Evolutionary conservation across 2,329 filamentous ascomycete species (phyloP).

Genomic region (Sarocladiaceae sp.): DNA sequence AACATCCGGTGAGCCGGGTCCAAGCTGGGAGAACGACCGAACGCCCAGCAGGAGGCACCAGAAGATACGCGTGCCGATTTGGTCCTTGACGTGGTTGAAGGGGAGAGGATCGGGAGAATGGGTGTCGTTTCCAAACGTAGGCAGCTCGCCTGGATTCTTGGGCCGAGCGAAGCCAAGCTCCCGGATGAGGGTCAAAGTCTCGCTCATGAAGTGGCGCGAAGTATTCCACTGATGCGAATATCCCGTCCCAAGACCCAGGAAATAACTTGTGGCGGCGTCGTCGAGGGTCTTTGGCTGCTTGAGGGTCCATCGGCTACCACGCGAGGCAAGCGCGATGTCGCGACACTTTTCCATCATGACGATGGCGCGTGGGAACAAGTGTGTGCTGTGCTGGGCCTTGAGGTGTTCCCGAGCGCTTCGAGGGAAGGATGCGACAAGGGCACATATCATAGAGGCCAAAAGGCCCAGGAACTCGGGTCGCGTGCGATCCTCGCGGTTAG

Average conservation of each 20-base stretch:
- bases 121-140: slow-evolving; percentile 33
- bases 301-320: slow-evolving; percentile 47
- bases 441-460: slow-evolving; percentile 67
- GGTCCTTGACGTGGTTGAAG: slow-evolving; percentile 65
- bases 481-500: slow-evolving; percentile 57
- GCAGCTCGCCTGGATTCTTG: slow-evolving; percentile 34
- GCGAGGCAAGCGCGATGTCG: slow-evolving; percentile 59
- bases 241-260: slow-evolving; percentile 58
- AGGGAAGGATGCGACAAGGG: slow-evolving; percentile 70
- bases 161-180: slow-evolving; percentile 60
- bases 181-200: slow-evolving; percentile 62
- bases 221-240: slow-evolving; percentile 63
- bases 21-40: slow-evolving; percentile 72
- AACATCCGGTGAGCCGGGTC: slow-evolving; percentile 56
- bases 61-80: slow-evolving; percentile 73
- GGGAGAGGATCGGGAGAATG: slow-evolving; percentile 34
- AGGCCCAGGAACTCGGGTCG: slow-evolving; percentile 64
- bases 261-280: slow-evolving; percentile 67
- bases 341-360: slow-evolving; percentile 66
- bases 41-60: slow-evolving; percentile 76
- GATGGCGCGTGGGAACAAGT: slow-evolving; percentile 62
- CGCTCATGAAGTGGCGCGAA: slow-evolving; percentile 66
- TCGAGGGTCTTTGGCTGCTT: slow-evolving; percentile 43
- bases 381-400: slow-evolving; percentile 56
- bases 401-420: slow-evolving; percentile 64